These are phyloP conservation scores for Quercus robur DNA, from an alignment of 306 rosid genomes.

Conservation along the genomic window DNA sequence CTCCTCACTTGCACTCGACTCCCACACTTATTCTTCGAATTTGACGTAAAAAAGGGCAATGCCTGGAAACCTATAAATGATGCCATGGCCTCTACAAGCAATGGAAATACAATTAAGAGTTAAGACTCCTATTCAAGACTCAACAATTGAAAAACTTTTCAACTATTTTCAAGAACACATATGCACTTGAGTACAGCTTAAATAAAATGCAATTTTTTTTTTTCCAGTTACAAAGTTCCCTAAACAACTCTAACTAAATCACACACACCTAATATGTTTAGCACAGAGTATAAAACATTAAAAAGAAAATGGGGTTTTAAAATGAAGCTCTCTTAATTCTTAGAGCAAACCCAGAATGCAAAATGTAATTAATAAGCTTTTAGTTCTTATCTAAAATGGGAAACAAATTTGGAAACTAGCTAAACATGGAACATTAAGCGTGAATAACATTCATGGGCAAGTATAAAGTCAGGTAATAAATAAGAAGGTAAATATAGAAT, in stretches of 20 bases:
- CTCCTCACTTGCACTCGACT: conserved; percentile 33
- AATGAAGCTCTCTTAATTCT: neutral
- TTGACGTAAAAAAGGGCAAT: conserved; percentile 29
- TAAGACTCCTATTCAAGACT: neutral
- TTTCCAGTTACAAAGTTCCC: neutral
- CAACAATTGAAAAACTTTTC: neutral
- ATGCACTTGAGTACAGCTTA: neutral
- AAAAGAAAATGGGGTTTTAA: no score
- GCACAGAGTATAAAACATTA: no score
- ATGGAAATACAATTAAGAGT: neutral
- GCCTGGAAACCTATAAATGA: conserved; percentile 30
- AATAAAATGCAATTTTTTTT: neutral
- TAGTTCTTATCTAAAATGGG: neutral
- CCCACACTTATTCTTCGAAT: conserved; percentile 13
- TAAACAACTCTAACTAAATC: neutral
- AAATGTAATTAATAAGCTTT: neutral
- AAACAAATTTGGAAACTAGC: no score
- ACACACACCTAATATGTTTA: neutral
- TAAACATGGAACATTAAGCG: neutral
- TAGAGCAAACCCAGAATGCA: neutral
- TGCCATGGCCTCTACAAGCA: conserved; percentile 42
- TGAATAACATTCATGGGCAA: neutral
- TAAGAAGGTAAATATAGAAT: neutral
- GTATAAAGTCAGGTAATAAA: neutral
- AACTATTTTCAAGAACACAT: neutral